Evolutionary conservation across 495 filamentous ascomycete species (phyloP), one percentile per base, ranked within the genome.

Genomic region (Aspergillus coremiiformis): DNA sequence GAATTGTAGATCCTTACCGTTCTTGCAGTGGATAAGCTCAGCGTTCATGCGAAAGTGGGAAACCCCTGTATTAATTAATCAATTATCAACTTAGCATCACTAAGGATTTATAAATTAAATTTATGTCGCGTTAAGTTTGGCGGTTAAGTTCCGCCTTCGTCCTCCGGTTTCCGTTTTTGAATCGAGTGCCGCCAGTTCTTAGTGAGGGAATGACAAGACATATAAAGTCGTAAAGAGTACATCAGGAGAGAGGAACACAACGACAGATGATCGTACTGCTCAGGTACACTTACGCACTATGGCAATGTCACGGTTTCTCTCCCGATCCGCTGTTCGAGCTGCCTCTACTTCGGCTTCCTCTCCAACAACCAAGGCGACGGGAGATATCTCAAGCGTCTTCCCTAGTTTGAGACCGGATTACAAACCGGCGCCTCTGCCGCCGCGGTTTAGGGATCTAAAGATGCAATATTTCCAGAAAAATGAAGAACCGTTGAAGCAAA

Each of bases 301-400:
- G 66, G 51, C 64, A 6, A 57, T 70, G 51, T 69, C 64, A 47
- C 66, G 55, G 47, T 33, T 70, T 27, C 54, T 73, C 14, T 58
- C 66, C 10, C 67, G 60, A 51, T 57, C 64, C 4, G 61, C 66
- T 41, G 59, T 59, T 24, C 65, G 69, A 1, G 63, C 69, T 21
- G 69, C 66, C 21, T 70, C 69, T 20, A 70, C 68, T 3, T 63
- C 69, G 37, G 52, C 64, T 27, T 48, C 64, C 14, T 52, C 58
- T 12, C 62, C 63, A 37, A 68, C 64, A 22, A 72, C 64, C 53
- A 80, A 79, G 55, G 65, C 75, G 11, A 63, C 69, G 2, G 90
- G 90, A 4, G 84, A 93, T 62, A 95, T 95, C 45, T 89, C 87
- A 0, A 86, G 86, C 52, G 79, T 89, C 5, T 95, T 95, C 51